Conservation (phyloP, 208 protist genomes). For the Blastocrithidia nonstop region DNA sequence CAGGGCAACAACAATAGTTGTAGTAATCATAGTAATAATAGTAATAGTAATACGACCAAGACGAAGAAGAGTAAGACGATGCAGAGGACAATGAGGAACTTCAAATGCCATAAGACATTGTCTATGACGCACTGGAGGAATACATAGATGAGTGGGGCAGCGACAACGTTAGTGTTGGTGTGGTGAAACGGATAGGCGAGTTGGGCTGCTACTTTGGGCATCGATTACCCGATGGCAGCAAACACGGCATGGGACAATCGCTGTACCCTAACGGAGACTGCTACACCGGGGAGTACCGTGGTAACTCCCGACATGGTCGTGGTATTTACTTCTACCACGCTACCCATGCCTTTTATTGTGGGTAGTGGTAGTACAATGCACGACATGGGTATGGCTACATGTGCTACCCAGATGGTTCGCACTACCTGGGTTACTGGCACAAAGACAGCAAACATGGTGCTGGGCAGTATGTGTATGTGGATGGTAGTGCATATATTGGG, state of each 20-base stretch:
- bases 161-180: slow-evolving; percentile 19
- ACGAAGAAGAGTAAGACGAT: slow-evolving; percentile 60
- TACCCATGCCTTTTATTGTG: slow-evolving; percentile 43
- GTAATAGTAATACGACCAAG: slow-evolving; percentile 31
- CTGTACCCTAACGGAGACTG: slow-evolving; percentile 78
- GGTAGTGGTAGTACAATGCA: slow-evolving; percentile 41
- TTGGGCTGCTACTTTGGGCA: slow-evolving; percentile 74
- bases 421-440: slow-evolving; percentile 63
- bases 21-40: no score
- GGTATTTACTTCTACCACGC: slow-evolving; percentile 71
- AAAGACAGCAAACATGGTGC: slow-evolving; percentile 46
- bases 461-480: slow-evolving; percentile 69
- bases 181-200: slow-evolving; percentile 81
- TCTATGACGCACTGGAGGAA: slow-evolving; percentile 63
- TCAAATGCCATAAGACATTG: slow-evolving; percentile 72
- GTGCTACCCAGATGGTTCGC: slow-evolving; percentile 70
- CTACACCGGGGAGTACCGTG: slow-evolving; percentile 68
- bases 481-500: slow-evolving; percentile 78
- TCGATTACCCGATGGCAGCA: slow-evolving; percentile 56
- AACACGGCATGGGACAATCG: slow-evolving; percentile 71
- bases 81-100: slow-evolving; percentile 58
- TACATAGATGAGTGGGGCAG: slow-evolving; percentile 79
- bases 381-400: slow-evolving; percentile 75
- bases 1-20: no score
- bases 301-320: slow-evolving; percentile 60